A percentile compares a stretch with the other conserved stretches of the same genome.
Conservation (phyloP, 2,329 filamentous ascomycete genomes). For the Davidsoniella neocaledoniae region DNA sequence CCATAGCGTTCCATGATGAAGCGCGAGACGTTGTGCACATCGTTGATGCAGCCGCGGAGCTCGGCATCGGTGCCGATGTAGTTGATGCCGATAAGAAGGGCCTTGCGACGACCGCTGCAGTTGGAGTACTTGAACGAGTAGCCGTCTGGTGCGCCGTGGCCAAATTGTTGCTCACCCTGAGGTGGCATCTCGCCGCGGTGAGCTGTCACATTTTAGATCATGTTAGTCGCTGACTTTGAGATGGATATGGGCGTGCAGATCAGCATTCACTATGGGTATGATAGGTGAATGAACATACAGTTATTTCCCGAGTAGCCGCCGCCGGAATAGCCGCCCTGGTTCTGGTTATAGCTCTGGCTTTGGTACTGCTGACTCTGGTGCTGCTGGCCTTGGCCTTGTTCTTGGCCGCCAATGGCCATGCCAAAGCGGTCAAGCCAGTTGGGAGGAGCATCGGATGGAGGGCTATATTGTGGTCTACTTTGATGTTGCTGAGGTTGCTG, state of each 20-base stretch:
- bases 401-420: slow-evolving; percentile 8
- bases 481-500: slow-evolving; percentile 10
- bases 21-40: slow-evolving; percentile 57
- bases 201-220: no score
- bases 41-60: slow-evolving; percentile 65
- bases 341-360: neutral
- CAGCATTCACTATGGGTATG: neutral
- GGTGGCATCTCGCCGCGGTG: slow-evolving; percentile 24
- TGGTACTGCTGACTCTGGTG: slow-evolving; percentile 2
- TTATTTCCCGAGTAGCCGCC: neutral
- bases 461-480: slow-evolving; percentile 15
- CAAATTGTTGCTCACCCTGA: slow-evolving; percentile 37
- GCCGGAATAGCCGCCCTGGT: neutral
- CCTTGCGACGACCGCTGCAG: slow-evolving; percentile 57
- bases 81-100: slow-evolving; percentile 64
- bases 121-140: slow-evolving; percentile 64
- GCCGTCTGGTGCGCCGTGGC: slow-evolving; percentile 48
- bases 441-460: slow-evolving; percentile 14
- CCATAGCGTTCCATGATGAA: slow-evolving; percentile 52
- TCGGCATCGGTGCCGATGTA: slow-evolving; percentile 59
- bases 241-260: neutral
- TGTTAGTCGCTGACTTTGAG: no score
- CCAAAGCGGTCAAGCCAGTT: slow-evolving; percentile 14
- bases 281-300: neutral
- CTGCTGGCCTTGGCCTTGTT: slow-evolving; percentile 1